Evolutionary conservation across 2,329 filamentous ascomycete genomes (phyloP).

Genomic region (Dendrostoma leiphaemia): DNA sequence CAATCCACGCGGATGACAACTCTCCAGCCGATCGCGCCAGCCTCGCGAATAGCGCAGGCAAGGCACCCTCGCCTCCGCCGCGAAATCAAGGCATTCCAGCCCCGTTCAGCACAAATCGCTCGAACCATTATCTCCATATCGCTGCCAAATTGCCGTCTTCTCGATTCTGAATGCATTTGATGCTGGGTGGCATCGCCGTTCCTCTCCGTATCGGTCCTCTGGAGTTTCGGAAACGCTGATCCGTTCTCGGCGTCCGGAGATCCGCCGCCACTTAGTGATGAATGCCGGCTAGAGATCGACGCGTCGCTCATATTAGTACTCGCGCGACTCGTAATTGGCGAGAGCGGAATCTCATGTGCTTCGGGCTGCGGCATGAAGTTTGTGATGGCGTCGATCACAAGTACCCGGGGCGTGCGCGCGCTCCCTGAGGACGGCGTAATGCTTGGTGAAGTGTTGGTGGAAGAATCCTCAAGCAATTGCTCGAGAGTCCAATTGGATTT

Average conservation of each 20-base stretch:
- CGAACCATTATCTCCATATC: slow-evolving; percentile 70
- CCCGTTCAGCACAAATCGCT: slow-evolving; percentile 70
- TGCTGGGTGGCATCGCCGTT: slow-evolving; percentile 34
- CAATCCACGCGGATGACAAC: slow-evolving; percentile 62
- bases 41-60: slow-evolving; percentile 72
- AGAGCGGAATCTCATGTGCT: slow-evolving; percentile 46
- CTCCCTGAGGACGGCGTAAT: slow-evolving; percentile 27
- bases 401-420: slow-evolving; percentile 40
- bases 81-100: slow-evolving; percentile 72
- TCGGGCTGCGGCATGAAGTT: slow-evolving; percentile 43
- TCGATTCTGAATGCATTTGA: slow-evolving; percentile 56
- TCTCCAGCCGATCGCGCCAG: slow-evolving; percentile 66
- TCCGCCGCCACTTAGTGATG: slow-evolving; percentile 11
- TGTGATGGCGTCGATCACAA: slow-evolving; percentile 64
- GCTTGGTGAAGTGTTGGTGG: slow-evolving; percentile 31
- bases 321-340: slow-evolving; percentile 42
- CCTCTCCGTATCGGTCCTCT: neutral
- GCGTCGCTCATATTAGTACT: slow-evolving; percentile 21
- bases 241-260: slow-evolving; percentile 5
- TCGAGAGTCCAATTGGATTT: slow-evolving; percentile 45
- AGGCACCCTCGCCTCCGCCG: slow-evolving; percentile 67
- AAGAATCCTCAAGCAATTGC: slow-evolving; percentile 41
- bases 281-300: slow-evolving; percentile 11
- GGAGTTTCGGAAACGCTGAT: neutral
- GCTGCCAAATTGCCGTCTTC: slow-evolving; percentile 58